phyloP scores from a whole-genome alignment of 805 yeast genomes.

The Metschnikowia drakensbergensis region DNA sequence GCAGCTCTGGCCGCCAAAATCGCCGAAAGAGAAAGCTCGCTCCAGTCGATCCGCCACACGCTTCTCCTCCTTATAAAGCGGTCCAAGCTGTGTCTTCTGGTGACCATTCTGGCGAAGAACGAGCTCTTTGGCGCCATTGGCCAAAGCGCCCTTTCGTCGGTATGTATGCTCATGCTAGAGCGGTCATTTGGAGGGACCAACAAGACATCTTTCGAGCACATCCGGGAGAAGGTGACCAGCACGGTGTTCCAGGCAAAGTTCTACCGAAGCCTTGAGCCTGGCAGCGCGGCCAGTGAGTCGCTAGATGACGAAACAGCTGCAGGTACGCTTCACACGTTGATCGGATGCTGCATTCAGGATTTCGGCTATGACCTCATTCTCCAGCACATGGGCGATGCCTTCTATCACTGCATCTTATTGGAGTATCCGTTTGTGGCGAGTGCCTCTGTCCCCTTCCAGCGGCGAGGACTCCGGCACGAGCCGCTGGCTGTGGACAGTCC shows the following conservation, averaged over 20 bases:
- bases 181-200: conserved; percentile 54
- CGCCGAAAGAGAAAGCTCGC: conserved; percentile 11
- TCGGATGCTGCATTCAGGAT: conserved; percentile 73
- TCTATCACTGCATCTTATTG: conserved; percentile 54
- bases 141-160: conserved; percentile 47
- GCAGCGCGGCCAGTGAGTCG: conserved; percentile 27
- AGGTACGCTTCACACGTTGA: conserved; percentile 50
- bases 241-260: conserved; percentile 42
- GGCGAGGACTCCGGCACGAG: not conserved
- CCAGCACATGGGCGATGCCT: conserved; percentile 62
- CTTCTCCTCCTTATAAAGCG: conserved; percentile 42
- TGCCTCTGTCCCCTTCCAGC: conserved; percentile 28
- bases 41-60: conserved; percentile 7
- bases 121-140: conserved; percentile 50
- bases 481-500: not conserved
- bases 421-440: conserved; percentile 66
- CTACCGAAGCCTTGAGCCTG: conserved; percentile 45
- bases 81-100: conserved; percentile 59
- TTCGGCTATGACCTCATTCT: conserved; percentile 75
- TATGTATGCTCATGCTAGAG: conserved; percentile 61
- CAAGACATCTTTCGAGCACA: conserved; percentile 51
- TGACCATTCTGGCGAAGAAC: conserved; percentile 34
- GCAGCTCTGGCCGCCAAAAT: not conserved
- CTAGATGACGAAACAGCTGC: conserved; percentile 51
- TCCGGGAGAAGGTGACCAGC: conserved; percentile 42